Conservation (phyloP, 495 filamentous ascomycete genomes). For the Daldinia concentrica region DNA sequence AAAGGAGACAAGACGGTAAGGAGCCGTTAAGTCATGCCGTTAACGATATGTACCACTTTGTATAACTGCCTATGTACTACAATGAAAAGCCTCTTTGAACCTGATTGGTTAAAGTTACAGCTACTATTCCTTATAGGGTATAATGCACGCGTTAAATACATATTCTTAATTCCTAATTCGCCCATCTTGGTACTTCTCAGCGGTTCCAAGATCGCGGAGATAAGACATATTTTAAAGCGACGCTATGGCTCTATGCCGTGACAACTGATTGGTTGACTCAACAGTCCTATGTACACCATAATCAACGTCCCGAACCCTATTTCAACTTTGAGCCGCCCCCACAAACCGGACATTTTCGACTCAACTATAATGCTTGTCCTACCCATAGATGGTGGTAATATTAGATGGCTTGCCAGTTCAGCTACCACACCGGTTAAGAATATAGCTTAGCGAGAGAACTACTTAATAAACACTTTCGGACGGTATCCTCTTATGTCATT, state of each 20-base stretch:
- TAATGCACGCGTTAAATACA: not conserved
- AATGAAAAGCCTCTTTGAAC: not conserved
- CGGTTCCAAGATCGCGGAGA: not conserved
- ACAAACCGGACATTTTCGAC: not conserved
- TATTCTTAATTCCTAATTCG: no score
- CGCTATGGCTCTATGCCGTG: not conserved
- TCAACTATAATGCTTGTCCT: not conserved
- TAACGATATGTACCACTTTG: not conserved
- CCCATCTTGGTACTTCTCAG: not conserved
- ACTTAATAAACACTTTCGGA: not conserved
- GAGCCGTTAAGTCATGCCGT: no score
- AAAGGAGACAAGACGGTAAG: no score
- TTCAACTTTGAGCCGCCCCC: not conserved
- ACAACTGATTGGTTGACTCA: not conserved
- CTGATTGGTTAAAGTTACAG: not conserved
- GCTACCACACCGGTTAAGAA: not conserved
- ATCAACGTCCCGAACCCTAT: not conserved
- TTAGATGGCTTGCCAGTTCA: not conserved
- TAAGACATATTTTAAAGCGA: slow-evolving; percentile 1
- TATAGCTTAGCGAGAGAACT: not conserved
- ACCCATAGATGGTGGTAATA: not conserved
- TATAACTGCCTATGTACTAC: no score
- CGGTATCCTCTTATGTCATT: not conserved
- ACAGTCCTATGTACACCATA: not conserved
- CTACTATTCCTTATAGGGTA: not conserved